Percentiles rank a stretch among this genome's conserved stretches.
These are phyloP conservation scores for Hygrophorus russula DNA, from an alignment of 768 basidiomycete genomes.

Conservation along the genomic window DNA sequence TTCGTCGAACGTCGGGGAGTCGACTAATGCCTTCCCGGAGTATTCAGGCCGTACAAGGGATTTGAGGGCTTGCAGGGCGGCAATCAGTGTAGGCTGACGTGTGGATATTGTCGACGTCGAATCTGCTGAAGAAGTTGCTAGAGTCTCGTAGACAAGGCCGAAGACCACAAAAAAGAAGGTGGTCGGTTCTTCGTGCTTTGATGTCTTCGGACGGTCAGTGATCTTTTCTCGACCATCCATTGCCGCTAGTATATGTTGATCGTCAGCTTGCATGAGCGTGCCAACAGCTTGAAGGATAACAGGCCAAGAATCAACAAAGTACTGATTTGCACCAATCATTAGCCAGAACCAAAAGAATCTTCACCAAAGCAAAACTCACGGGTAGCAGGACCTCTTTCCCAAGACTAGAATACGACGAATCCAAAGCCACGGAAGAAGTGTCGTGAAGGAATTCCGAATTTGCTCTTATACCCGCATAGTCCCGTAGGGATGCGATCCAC, in stretches of 20 bases:
- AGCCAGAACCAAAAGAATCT: background rate
- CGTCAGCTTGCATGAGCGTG: slow-evolving; percentile 59
- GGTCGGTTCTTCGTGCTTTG: slow-evolving; percentile 48
- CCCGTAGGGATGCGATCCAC: slow-evolving; percentile 83
- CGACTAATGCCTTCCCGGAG: slow-evolving; percentile 69
- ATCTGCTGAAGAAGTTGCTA: slow-evolving; percentile 57
- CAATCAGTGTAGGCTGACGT: slow-evolving; percentile 38
- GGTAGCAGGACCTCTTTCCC: slow-evolving; percentile 88
- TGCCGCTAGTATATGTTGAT: slow-evolving; percentile 60
- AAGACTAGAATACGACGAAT: slow-evolving; percentile 77
- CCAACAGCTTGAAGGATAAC: slow-evolving; percentile 81
- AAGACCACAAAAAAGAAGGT: slow-evolving; percentile 84
- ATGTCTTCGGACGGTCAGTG: slow-evolving; percentile 15
- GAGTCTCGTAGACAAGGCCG: slow-evolving; percentile 87
- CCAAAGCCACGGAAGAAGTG: slow-evolving; percentile 59
- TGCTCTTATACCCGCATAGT: slow-evolving; percentile 84
- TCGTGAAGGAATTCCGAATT: slow-evolving; percentile 84
- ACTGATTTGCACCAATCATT: slow-evolving; percentile 34
- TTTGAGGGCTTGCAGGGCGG: slow-evolving; percentile 67
- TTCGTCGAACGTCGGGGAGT: slow-evolving; percentile 82
- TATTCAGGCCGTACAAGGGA: slow-evolving; percentile 73
- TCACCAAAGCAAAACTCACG: slow-evolving; percentile 34
- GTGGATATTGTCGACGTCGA: slow-evolving; percentile 29
- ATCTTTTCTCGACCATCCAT: slow-evolving; percentile 63
- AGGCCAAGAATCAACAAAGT: slow-evolving; percentile 76